A percentile compares a stretch with the other conserved stretches of the same genome.
Evolutionary conservation across 169 alveolate genomes (phyloP).

Genomic region (Amoebophrya sp.): DNA sequence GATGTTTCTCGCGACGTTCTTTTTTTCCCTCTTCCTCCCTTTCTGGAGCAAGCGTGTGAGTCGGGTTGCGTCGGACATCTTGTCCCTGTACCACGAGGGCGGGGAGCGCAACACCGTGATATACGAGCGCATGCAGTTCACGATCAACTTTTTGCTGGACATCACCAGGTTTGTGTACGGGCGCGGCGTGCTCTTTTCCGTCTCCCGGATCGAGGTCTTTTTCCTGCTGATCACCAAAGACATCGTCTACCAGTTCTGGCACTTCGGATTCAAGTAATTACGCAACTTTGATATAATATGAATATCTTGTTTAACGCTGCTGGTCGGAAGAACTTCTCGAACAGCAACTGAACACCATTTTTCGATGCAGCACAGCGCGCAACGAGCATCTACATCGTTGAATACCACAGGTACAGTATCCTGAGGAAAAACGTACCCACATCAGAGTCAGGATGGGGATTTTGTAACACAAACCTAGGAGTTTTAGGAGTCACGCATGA

Average conservation of each 20-base stretch:
- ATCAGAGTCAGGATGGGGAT: too few species aligned
- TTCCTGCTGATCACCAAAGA: neutral
- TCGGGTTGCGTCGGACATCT: neutral
- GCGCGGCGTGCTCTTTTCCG: neutral
- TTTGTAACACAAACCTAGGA: too few species aligned
- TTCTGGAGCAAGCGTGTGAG: neutral
- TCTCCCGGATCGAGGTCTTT: neutral
- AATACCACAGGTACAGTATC: too few species aligned
- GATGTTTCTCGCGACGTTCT: neutral
- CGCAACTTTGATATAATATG: too few species aligned
- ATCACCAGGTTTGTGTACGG: neutral
- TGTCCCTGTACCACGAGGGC: neutral
- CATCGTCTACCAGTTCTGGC: conserved; percentile 7
- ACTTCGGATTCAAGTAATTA: neutral
- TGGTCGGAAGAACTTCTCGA: too few species aligned
- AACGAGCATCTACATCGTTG: too few species aligned
- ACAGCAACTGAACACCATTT: too few species aligned
- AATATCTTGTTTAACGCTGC: too few species aligned
- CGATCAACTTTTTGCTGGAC: neutral
- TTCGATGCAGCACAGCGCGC: too few species aligned
- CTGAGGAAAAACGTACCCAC: too few species aligned
- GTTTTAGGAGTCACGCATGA: too few species aligned
- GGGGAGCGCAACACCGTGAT: neutral
- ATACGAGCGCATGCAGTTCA: conserved; percentile 10
- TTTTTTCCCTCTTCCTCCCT: neutral